phyloP scores from a whole-genome alignment of 202 grass and related monocot species.

The Saccharum hybrid region DNA sequence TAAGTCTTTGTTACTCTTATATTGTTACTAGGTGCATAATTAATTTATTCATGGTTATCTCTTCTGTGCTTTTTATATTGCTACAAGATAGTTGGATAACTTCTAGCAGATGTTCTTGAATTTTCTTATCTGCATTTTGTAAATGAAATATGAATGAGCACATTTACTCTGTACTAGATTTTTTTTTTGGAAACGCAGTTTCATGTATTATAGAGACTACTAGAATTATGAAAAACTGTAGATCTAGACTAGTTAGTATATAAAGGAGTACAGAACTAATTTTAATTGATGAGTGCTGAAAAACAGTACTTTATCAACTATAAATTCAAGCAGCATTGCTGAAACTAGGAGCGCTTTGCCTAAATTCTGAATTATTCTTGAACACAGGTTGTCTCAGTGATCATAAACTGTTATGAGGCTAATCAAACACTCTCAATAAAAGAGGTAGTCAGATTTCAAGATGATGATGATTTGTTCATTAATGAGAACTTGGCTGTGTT shows the following conservation, averaged over 20 bases:
- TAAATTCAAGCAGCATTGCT: conserved; percentile 24
- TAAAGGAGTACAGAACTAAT: background rate
- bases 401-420: conserved; percentile 65
- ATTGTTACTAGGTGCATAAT: conserved; percentile 24
- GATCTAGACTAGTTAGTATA: conserved; percentile 18
- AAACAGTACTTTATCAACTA: conserved; percentile 32
- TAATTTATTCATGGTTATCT: conserved; percentile 35
- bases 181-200: no score
- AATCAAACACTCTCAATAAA: conserved; percentile 63
- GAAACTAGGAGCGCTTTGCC: background rate
- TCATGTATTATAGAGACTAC: background rate
- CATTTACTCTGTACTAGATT: conserved; percentile 10
- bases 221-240: conserved; percentile 37
- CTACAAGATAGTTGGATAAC: conserved; percentile 23
- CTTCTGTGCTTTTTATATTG: conserved; percentile 25
- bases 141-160: conserved; percentile 2
- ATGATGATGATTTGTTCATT: conserved; percentile 60
- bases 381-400: conserved; percentile 71
- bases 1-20: conserved; percentile 52
- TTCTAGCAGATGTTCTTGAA: background rate
- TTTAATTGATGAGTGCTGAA: conserved; percentile 14
- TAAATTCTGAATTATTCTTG: conserved; percentile 45
- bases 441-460: conserved; percentile 62
- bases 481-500: conserved; percentile 47
- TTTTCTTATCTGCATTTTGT: background rate